Evolutionary conservation across 257 asterid genomes (phyloP), one percentile per base, ranked within the genome.

Genomic region (Osmanthus fragrans): DNA sequence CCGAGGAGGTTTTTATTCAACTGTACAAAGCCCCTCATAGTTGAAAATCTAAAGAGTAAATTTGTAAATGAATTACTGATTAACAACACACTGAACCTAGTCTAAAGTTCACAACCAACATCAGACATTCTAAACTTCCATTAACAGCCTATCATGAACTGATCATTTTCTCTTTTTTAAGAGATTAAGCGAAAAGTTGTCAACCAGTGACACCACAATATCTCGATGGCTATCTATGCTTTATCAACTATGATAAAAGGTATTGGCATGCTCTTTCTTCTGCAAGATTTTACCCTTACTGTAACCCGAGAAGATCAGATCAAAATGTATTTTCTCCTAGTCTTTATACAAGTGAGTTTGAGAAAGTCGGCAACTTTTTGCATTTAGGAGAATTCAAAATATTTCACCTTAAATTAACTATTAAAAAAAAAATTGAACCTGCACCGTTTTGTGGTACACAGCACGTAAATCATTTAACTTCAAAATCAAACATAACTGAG

Each of bases 201-300:
- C 60, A 47, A 36, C 18, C 8, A 58, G 23, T 67, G 42, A 56
- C 33, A 4, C 23, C 18, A 19, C 9, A 13, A 18, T 34, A 10
- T 69, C 56, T 77, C n/a, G 21, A 56, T 73, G 33, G 60, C 25
- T 36, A 33, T 58, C 47, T 64, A 42, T 68, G 56, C 51, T 69
- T 11, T 36, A 37, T n/a, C 76, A 40, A 23, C 27, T 40, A 34
- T 69, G 37, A 12, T 33, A 25, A 30, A 81, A 70, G 7, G 49
- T 21, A 49, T 54, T 5, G 66, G 25, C 15, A 3, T 37, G 23
- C 42, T 56, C 73, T 65, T 34, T 16, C 66, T 4, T 54, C 65
- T 23, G 47, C 39, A 42, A 70, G 16, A 19, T 70, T 6, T 36
- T 29, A 30, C 79, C 51, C 60, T 23, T 23, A 7, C 12, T n/a